Percentiles rank a stretch among this genome's conserved stretches.
Conservation (phyloP, 768 basidiomycete genomes). For the Psilocybe azurescens region DNA sequence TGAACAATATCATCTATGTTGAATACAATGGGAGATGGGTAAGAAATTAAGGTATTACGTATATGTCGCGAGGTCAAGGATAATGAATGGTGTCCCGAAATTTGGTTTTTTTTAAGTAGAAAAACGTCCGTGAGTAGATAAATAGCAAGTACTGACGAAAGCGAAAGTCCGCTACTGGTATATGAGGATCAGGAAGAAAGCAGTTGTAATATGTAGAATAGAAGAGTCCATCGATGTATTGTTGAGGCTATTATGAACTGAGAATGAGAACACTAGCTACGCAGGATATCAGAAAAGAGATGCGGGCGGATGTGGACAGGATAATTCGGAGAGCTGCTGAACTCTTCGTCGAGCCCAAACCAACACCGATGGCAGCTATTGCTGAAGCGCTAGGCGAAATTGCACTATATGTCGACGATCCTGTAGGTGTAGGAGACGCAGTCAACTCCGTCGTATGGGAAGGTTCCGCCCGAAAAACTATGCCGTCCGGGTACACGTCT, state of each 20-base stretch:
- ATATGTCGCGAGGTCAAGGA: not conserved
- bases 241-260: conserved; percentile 1
- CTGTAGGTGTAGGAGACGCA: conserved; percentile 1
- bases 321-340: not conserved
- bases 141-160: not conserved
- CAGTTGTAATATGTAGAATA: not conserved
- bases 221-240: not conserved
- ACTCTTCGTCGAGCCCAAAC: not conserved
- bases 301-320: not conserved
- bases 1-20: too few relatives aligned
- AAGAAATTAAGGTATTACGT: too few relatives aligned
- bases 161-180: not conserved
- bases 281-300: conserved; percentile 6
- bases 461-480: conserved; percentile 16
- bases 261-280: conserved; percentile 3
- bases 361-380: not conserved
- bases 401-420: conserved; percentile 1
- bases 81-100: not conserved
- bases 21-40: too few relatives aligned
- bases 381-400: conserved; percentile 5
- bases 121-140: not conserved
- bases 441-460: conserved; percentile 4
- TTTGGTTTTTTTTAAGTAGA: not conserved
- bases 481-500: conserved; percentile 34
- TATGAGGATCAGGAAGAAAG: not conserved